phyloP scores from a whole-genome alignment of 305 asterid genomes.

The Rubia tinctorum region DNA sequence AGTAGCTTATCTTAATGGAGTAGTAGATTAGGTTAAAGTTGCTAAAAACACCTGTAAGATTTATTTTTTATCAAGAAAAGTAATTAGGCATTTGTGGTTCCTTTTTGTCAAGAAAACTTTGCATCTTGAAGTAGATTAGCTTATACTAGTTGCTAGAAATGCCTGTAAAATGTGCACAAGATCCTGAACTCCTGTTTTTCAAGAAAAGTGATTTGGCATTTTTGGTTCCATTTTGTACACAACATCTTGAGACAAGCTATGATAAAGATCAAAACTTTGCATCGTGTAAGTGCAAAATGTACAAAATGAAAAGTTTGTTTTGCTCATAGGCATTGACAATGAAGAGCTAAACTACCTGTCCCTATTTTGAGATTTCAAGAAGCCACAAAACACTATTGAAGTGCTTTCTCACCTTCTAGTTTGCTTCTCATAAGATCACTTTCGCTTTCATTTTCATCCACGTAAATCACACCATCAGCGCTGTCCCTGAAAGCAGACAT shows the following conservation, averaged over 20 bases:
- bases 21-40: slow-evolving; percentile 23
- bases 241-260: not conserved
- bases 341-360: not conserved
- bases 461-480: slow-evolving; percentile 27
- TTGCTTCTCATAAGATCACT: slow-evolving; percentile 19
- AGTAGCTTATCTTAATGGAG: slow-evolving; percentile 33
- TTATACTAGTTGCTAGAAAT: not conserved
- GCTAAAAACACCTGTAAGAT: not conserved
- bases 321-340: not conserved
- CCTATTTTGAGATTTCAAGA: not conserved
- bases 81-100: not conserved
- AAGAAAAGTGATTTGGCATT: not conserved
- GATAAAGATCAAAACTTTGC: not conserved
- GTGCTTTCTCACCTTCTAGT: slow-evolving; percentile 25
- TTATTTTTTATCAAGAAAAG: not conserved
- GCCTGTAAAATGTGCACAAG: not conserved
- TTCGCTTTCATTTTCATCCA: slow-evolving; percentile 23
- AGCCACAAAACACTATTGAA: not conserved
- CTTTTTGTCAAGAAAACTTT: not conserved
- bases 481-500: slow-evolving; percentile 21
- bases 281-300: not conserved
- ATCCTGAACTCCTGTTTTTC: not conserved
- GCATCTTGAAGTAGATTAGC: not conserved
- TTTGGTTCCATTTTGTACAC: not conserved
- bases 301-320: no score